Evolutionary conservation across 176 grass and related monocot species (phyloP).

Genomic region (Aegilops bicornis): DNA sequence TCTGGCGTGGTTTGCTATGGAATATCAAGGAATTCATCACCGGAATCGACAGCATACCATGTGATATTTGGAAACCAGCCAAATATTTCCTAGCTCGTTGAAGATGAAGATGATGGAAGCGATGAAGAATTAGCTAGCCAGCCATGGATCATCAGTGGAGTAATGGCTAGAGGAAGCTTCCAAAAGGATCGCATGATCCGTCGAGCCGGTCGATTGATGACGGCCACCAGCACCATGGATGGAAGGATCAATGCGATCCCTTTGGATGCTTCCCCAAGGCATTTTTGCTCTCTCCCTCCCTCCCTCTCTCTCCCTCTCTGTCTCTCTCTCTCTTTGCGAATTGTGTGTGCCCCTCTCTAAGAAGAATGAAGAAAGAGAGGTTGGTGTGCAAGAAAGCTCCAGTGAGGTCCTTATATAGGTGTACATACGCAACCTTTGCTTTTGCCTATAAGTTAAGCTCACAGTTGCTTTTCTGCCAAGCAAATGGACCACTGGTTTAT

Average conservation of each 20-base stretch:
- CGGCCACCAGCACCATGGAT: constrained; percentile 8
- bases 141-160: neutral
- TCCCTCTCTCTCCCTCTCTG: constrained; percentile 16
- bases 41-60: constrained; percentile 8
- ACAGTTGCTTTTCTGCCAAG: constrained; percentile 36
- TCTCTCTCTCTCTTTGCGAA: neutral
- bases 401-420: constrained; percentile 53
- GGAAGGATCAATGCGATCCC: constrained; percentile 80
- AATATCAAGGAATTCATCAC: neutral
- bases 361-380: constrained; percentile 25
- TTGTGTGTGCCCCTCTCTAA: neutral
- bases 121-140: neutral
- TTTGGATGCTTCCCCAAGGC: constrained; percentile 71
- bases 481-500: constrained; percentile 33
- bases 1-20: neutral
- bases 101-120: neutral
- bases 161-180: constrained; percentile 68
- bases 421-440: constrained; percentile 41
- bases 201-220: constrained; percentile 6
- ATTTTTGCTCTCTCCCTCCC: constrained; percentile 31
- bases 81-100: neutral
- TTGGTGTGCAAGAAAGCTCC: constrained; percentile 45
- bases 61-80: neutral
- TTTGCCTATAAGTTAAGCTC: constrained; percentile 34
- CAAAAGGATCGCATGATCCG: constrained; percentile 81